These are phyloP conservation scores for Solanum tarijense DNA, from an alignment of 257 asterid species.

Conservation along the genomic window DNA sequence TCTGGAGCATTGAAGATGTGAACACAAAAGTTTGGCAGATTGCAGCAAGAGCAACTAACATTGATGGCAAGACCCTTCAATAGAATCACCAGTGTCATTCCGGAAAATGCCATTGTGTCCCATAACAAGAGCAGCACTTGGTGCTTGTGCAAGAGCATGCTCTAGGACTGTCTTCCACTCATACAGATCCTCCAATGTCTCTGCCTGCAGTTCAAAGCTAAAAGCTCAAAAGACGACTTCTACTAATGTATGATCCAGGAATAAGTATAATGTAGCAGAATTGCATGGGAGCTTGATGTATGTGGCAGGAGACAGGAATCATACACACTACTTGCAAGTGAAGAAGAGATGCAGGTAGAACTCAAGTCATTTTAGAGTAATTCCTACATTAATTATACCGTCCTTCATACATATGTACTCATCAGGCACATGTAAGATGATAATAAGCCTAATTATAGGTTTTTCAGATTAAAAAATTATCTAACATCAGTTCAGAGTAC, in stretches of 20 bases:
- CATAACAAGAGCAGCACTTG: slow-evolving; percentile 91
- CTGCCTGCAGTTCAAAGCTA: slow-evolving; percentile 46
- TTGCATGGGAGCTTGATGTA: background rate
- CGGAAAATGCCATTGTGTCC: slow-evolving; percentile 90
- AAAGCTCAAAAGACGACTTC: background rate
- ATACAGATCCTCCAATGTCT: slow-evolving; percentile 77
- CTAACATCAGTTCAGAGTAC: background rate
- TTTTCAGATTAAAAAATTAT: background rate
- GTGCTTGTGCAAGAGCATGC: slow-evolving; percentile 88
- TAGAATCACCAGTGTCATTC: slow-evolving; percentile 55
- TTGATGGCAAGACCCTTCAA: slow-evolving; percentile 72
- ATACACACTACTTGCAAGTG: background rate
- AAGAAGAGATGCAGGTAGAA: background rate
- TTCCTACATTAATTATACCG: background rate
- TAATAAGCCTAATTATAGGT: background rate
- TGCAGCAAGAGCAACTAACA: slow-evolving; percentile 36
- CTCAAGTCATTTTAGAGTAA: background rate
- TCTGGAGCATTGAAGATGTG: background rate
- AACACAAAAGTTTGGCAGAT: background rate
- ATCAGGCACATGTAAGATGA: background rate
- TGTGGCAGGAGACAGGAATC: background rate
- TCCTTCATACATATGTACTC: background rate
- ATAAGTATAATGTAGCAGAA: background rate
- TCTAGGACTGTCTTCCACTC: slow-evolving; percentile 97
- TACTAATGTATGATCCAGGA: background rate